These are phyloP conservation scores for Aschersonia sp. DNA, from an alignment of 2,329 filamentous ascomycete genomes.

Conservation along the genomic window DNA sequence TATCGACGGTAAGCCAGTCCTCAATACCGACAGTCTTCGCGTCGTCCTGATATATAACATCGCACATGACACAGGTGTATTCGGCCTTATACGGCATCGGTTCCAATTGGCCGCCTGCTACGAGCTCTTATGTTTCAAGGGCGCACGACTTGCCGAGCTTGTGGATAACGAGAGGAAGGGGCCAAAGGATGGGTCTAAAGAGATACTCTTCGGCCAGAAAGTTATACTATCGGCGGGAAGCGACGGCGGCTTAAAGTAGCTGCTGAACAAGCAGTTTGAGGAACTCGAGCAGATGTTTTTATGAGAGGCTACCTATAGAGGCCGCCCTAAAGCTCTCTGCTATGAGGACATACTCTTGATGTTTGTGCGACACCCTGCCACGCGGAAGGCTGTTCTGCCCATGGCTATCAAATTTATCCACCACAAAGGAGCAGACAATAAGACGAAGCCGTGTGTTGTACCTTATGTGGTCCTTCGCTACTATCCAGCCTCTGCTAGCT, in stretches of 20 bases:
- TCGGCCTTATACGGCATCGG: slow-evolving; percentile 10
- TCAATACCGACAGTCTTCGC: too few relatives aligned
- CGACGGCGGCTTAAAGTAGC: too few relatives aligned
- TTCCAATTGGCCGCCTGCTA: slow-evolving; percentile 13
- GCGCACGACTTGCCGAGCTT: slow-evolving; percentile 14
- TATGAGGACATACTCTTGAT: slow-evolving; percentile 17
- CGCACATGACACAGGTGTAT: slow-evolving; percentile 11
- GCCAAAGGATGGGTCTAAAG: slow-evolving; percentile 10
- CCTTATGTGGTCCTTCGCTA: background rate
- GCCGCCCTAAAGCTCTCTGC: slow-evolving; percentile 13
- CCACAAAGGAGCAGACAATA: slow-evolving; percentile 14
- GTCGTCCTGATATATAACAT: too few relatives aligned
- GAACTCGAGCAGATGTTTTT: slow-evolving; percentile 4
- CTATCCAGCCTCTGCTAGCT: background rate
- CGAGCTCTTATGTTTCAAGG: slow-evolving; percentile 12
- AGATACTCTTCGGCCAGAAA: slow-evolving; percentile 13
- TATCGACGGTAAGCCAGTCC: too few relatives aligned
- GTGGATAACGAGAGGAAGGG: slow-evolving; percentile 13
- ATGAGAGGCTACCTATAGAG: slow-evolving; percentile 1
- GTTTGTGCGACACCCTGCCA: slow-evolving; percentile 11
- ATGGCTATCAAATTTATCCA: slow-evolving; percentile 17
- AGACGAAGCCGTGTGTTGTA: slow-evolving; percentile 12
- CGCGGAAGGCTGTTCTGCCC: slow-evolving; percentile 6
- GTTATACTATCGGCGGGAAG: slow-evolving; percentile 4
- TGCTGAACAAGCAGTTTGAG: too few relatives aligned